These are phyloP conservation scores for Aureobasidium sp. DNA, from an alignment of 2,329 filamentous ascomycete genomes.

Conservation along the genomic window DNA sequence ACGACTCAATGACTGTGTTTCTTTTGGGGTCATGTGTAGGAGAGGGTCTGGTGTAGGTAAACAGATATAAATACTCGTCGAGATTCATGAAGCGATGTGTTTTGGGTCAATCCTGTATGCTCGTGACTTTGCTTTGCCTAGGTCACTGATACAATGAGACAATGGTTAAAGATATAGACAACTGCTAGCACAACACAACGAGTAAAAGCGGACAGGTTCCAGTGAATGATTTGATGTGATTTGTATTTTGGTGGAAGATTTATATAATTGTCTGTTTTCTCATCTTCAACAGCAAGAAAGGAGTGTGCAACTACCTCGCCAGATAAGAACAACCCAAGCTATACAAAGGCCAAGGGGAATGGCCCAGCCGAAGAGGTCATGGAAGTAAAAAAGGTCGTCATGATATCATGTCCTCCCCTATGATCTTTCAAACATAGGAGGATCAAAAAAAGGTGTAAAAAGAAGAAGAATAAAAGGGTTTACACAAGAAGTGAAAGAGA, in stretches of 20 bases:
- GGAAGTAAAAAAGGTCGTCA: not conserved
- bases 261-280: not conserved
- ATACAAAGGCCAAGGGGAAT: not conserved
- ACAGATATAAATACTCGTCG: not conserved
- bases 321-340: not conserved
- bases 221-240: not conserved
- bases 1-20: too few species aligned
- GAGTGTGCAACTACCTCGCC: not conserved
- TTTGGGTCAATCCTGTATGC: not conserved
- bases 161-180: not conserved
- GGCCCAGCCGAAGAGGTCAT: not conserved
- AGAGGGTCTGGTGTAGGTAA: not conserved
- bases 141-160: not conserved
- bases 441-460: not conserved
- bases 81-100: not conserved
- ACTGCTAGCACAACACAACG: not conserved
- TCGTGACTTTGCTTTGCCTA: not conserved
- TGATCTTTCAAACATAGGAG: not conserved
- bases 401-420: slow-evolving; percentile 3
- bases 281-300: not conserved
- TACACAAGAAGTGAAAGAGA: slow-evolving; percentile 3
- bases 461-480: not conserved
- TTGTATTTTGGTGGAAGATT: not conserved
- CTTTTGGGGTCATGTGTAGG: not conserved
- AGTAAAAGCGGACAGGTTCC: not conserved